Evolutionary conservation across 331 rosid genomes (phyloP).

Genomic region (Quercus lobata): DNA sequence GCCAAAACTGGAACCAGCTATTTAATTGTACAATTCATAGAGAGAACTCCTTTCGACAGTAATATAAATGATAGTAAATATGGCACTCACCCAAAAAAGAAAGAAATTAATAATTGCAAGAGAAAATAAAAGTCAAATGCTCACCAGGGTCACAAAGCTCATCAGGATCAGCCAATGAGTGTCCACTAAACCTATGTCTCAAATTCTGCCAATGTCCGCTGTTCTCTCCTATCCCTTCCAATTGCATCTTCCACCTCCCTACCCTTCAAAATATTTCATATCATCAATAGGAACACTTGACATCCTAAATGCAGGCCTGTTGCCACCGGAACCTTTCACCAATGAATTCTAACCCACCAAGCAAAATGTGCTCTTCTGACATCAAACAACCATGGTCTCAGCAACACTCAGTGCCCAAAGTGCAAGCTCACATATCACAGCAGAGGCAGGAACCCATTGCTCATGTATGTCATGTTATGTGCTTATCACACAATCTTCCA

Average conservation of each 20-base stretch:
- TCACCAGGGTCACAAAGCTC: constrained; percentile 99
- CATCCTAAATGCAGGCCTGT: constrained; percentile 96
- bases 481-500: constrained; percentile 64
- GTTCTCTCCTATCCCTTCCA: constrained; percentile 87
- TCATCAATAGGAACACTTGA: constrained; percentile 91
- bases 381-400: constrained; percentile 97
- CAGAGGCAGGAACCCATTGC: constrained; percentile 83
- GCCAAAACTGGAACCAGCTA: not conserved
- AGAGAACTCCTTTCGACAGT: not conserved
- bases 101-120: not conserved
- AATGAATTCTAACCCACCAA: constrained; percentile 95
- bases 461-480: too few relatives aligned
- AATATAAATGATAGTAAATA: not conserved
- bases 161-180: constrained; percentile 97
- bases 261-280: constrained; percentile 94
- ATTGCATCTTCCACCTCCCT: constrained; percentile 96
- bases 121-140: constrained; percentile 28
- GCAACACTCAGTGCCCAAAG: constrained; percentile 94
- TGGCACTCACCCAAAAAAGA: too few relatives aligned
- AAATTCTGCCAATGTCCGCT: constrained; percentile 85
- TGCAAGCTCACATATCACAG: constrained; percentile 85
- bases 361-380: constrained; percentile 75
- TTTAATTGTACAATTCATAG: not conserved
- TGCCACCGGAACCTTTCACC: constrained; percentile 96
- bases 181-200: constrained; percentile 98